Conservation (phyloP, 345 rosid species). For the Angophora floribunda region DNA sequence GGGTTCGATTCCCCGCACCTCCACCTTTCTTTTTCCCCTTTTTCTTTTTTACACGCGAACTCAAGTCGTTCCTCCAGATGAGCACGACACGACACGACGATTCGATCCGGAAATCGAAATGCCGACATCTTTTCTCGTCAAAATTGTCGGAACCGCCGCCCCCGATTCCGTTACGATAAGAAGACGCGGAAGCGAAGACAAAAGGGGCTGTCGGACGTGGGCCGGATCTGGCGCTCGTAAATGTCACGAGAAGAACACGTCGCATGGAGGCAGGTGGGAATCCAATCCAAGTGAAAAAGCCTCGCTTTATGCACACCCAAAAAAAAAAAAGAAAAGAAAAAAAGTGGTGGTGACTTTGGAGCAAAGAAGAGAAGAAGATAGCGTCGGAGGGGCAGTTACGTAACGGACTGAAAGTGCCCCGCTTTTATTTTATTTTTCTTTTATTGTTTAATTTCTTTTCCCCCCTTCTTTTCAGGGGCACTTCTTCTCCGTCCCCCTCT, state of each 20-base stretch:
- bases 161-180: not conserved
- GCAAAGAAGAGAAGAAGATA: not conserved
- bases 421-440: not conserved
- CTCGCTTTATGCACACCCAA: not conserved
- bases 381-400: not conserved
- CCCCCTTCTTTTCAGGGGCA: not conserved
- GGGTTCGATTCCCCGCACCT: constrained; percentile 98
- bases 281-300: not conserved
- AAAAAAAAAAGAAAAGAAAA: too few relatives aligned
- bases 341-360: not conserved
- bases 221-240: not conserved
- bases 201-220: not conserved
- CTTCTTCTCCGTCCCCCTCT: not conserved
- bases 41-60: not conserved
- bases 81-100: not conserved
- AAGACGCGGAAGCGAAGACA: not conserved
- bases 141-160: not conserved
- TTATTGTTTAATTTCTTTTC: not conserved
- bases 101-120: too few relatives aligned
- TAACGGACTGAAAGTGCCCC: not conserved
- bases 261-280: not conserved
- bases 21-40: constrained; percentile 12
- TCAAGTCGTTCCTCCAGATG: not conserved
- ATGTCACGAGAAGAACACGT: not conserved
- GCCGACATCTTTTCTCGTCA: not conserved